These are phyloP conservation scores for Podospora conica DNA, from an alignment of 495 filamentous ascomycete species.

Conservation along the genomic window DNA sequence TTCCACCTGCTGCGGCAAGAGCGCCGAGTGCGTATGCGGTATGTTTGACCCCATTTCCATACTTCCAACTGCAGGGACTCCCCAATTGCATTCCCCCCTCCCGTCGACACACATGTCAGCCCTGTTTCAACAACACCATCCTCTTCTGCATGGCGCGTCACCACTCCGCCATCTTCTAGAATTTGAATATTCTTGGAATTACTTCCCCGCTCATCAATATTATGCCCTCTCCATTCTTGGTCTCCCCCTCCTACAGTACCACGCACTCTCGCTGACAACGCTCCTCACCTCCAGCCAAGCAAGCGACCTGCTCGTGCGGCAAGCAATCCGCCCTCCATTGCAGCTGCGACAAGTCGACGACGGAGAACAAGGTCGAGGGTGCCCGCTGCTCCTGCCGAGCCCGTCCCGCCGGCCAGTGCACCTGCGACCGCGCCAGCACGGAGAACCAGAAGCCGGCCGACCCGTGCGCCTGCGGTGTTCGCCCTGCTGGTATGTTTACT, in stretches of 20 bases:
- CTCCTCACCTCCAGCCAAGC: conserved; percentile 31
- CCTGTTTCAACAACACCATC: neutral
- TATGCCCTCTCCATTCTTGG: neutral
- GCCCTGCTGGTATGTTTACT: conserved; percentile 55
- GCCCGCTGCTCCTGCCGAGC: conserved; percentile 75
- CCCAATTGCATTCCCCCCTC: neutral
- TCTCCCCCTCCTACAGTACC: neutral
- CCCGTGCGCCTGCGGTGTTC: conserved; percentile 71
- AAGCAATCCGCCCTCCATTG: conserved; percentile 79
- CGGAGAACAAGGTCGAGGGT: conserved; percentile 69
- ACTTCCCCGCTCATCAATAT: neutral
- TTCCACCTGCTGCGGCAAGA: conserved; percentile 49
- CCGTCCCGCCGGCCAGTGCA: conserved; percentile 75
- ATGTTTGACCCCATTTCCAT: conserved; percentile 13
- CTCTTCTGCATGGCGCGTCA: neutral
- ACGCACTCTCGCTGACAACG: neutral
- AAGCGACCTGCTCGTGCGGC: conserved; percentile 80
- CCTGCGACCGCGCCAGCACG: conserved; percentile 62
- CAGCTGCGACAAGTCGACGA: conserved; percentile 67
- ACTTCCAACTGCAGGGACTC: neutral
- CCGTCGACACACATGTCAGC: neutral
- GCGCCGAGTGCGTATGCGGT: conserved; percentile 46
- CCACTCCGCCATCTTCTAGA: neutral
- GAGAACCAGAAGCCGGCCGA: conserved; percentile 61
- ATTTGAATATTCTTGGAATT: neutral